phyloP scores from a whole-genome alignment of 163 green algal genomes.

The Trebouxia gelatinosa region DNA sequence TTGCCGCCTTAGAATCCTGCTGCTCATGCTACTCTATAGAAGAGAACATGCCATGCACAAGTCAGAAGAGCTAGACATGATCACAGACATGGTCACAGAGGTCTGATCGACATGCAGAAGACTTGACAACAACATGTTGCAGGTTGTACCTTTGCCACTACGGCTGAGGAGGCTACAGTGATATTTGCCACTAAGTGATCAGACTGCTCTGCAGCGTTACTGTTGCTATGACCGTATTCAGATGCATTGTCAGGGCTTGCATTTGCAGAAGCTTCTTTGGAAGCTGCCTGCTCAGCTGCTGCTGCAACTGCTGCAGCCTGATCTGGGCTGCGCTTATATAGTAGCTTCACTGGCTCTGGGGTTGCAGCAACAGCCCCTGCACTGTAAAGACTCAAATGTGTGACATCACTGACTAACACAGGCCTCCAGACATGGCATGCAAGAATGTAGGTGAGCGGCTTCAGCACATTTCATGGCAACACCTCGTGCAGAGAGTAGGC shows the following conservation, averaged over 20 bases:
- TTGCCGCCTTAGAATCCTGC: slow-evolving; percentile 18
- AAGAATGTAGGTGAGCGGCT: neutral
- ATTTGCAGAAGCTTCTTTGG: slow-evolving; percentile 60
- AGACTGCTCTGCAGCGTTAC: neutral
- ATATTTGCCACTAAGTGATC: neutral
- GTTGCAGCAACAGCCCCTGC: slow-evolving; percentile 32
- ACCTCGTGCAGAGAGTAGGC: too few relatives aligned
- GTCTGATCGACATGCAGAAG: too few relatives aligned
- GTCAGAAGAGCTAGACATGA: neutral
- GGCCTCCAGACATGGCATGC: neutral
- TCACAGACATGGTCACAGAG: too few relatives aligned
- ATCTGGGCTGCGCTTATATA: slow-evolving; percentile 19
- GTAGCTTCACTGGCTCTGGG: slow-evolving; percentile 25
- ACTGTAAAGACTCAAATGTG: too few relatives aligned
- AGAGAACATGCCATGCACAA: neutral
- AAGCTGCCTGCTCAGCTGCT: slow-evolving; percentile 41
- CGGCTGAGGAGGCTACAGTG: slow-evolving; percentile 10
- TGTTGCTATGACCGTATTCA: slow-evolving; percentile 36
- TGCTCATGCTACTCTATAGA: neutral
- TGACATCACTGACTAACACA: too few relatives aligned
- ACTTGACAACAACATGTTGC: neutral
- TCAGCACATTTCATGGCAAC: neutral
- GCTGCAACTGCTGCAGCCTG: slow-evolving; percentile 32
- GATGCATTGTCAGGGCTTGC: slow-evolving; percentile 51
- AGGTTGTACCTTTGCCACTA: slow-evolving; percentile 11